Percentiles rank a stretch among this genome's conserved stretches.
phyloP scores from a whole-genome alignment of 2,329 filamentous ascomycete genomes.

The Volutella citrinella region DNA sequence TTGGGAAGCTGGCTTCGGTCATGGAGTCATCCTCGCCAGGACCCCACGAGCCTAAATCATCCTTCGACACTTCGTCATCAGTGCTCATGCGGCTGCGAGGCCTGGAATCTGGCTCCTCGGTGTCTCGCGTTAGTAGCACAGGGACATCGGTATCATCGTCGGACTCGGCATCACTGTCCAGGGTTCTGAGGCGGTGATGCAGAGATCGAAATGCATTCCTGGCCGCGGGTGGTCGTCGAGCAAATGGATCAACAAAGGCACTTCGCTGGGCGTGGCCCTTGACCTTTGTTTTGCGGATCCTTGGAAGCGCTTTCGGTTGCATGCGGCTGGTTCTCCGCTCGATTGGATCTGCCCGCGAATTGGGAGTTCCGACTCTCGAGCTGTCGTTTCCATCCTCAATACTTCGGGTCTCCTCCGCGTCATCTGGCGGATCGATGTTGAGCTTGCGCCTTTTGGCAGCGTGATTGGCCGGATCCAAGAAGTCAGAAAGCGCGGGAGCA shows the following conservation, averaged over 20 bases:
- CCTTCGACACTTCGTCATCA: constrained; percentile 54
- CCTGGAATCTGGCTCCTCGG: constrained; percentile 81
- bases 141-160: constrained; percentile 72
- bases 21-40: constrained; percentile 61
- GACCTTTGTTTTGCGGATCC: constrained; percentile 69
- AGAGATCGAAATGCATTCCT: constrained; percentile 71
- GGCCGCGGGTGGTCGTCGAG: constrained; percentile 56
- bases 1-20: constrained; percentile 69
- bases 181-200: constrained; percentile 68
- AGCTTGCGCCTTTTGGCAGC: constrained; percentile 74
- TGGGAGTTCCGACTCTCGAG: constrained; percentile 62
- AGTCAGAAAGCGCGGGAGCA: constrained; percentile 74
- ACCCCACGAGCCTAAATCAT: constrained; percentile 47
- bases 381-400: constrained; percentile 62
- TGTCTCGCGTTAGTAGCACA: constrained; percentile 63
- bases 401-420: constrained; percentile 46
- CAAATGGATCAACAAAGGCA: constrained; percentile 67
- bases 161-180: constrained; percentile 72
- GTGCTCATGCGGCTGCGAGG: constrained; percentile 72
- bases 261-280: constrained; percentile 52
- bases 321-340: constrained; percentile 58
- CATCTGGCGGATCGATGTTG: constrained; percentile 69
- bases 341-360: constrained; percentile 58
- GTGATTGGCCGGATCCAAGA: constrained; percentile 80
- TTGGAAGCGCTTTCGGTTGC: constrained; percentile 62